These are phyloP conservation scores for Plantago major DNA, from an alignment of 257 asterid species.

Conservation along the genomic window DNA sequence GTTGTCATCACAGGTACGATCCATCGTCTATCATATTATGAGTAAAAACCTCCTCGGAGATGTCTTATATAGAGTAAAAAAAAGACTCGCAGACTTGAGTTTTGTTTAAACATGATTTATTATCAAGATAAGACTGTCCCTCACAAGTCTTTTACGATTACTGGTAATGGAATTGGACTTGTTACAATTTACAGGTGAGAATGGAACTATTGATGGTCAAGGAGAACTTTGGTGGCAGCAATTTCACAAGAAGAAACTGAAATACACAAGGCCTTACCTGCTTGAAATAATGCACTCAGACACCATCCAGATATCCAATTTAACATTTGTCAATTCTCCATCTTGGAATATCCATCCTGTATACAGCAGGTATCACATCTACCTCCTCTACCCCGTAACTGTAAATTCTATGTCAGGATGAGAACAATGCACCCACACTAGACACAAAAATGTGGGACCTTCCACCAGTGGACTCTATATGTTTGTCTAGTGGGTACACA, in stretches of 20 bases:
- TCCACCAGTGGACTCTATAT: too few relatives aligned
- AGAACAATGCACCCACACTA: too few relatives aligned
- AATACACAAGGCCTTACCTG: constrained; percentile 78
- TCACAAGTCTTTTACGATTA: too few relatives aligned
- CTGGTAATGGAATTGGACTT: neutral
- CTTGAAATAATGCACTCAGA: constrained; percentile 79
- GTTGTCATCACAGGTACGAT: constrained; percentile 63
- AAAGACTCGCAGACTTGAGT: too few relatives aligned
- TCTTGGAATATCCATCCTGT: constrained; percentile 92
- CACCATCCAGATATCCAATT: constrained; percentile 66
- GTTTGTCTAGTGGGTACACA: too few relatives aligned
- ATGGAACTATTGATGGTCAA: constrained; percentile 86
- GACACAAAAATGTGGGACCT: too few relatives aligned
- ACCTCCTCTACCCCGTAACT: too few relatives aligned
- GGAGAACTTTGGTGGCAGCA: constrained; percentile 87
- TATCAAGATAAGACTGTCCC: too few relatives aligned
- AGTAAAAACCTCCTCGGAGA: too few relatives aligned
- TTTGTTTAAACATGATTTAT: too few relatives aligned
- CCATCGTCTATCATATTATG: neutral
- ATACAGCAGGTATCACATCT: constrained; percentile 56
- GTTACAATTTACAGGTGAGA: constrained; percentile 43
- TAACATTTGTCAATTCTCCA: constrained; percentile 71
- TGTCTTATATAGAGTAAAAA: too few relatives aligned
- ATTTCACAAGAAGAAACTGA: constrained; percentile 64
- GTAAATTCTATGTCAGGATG: too few relatives aligned